Percentiles rank a stretch among this genome's conserved stretches.
These are phyloP conservation scores for Aspergillus novofumigatus DNA, from an alignment of 2,329 filamentous ascomycete species.

Conservation along the genomic window DNA sequence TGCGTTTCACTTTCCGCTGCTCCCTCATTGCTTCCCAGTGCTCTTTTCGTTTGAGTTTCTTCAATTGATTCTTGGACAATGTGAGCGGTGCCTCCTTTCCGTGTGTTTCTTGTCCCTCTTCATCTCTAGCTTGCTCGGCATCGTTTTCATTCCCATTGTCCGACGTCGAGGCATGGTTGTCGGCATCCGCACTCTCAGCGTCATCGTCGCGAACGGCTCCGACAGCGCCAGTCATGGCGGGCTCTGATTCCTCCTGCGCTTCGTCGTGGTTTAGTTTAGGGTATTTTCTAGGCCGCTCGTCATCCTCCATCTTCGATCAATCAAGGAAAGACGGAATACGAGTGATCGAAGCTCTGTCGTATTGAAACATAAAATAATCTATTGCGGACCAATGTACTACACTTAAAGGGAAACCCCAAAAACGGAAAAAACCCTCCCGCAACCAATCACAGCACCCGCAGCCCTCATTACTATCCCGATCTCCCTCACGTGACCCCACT, in stretches of 20 bases:
- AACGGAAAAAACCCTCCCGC: conserved; percentile 5
- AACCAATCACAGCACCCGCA: conserved; percentile 26
- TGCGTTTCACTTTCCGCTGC: conserved; percentile 54
- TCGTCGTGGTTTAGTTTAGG: conserved; percentile 47
- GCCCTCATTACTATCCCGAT: conserved; percentile 26
- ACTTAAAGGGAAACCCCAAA: conserved; percentile 14
- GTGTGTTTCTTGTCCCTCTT: neutral
- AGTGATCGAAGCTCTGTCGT: neutral
- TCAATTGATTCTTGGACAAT: conserved; percentile 81
- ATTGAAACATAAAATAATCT: neutral
- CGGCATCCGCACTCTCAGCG: conserved; percentile 1
- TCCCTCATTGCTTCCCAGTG: conserved; percentile 71
- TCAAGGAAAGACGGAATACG: neutral
- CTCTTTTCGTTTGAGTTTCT: conserved; percentile 68
- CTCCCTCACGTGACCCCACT: conserved; percentile 24
- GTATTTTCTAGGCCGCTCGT: conserved; percentile 54
- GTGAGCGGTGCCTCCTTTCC: conserved; percentile 15
- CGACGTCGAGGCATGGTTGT: neutral
- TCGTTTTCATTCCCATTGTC: conserved; percentile 5
- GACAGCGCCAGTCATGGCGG: conserved; percentile 29
- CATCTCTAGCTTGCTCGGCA: neutral
- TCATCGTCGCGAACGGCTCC: conserved; percentile 10
- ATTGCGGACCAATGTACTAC: neutral
- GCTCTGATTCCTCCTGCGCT: conserved; percentile 19
- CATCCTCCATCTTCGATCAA: conserved; percentile 46